phyloP scores from a whole-genome alignment of 2,329 filamentous ascomycete genomes.

The Pseudogymnoascus sp. region DNA sequence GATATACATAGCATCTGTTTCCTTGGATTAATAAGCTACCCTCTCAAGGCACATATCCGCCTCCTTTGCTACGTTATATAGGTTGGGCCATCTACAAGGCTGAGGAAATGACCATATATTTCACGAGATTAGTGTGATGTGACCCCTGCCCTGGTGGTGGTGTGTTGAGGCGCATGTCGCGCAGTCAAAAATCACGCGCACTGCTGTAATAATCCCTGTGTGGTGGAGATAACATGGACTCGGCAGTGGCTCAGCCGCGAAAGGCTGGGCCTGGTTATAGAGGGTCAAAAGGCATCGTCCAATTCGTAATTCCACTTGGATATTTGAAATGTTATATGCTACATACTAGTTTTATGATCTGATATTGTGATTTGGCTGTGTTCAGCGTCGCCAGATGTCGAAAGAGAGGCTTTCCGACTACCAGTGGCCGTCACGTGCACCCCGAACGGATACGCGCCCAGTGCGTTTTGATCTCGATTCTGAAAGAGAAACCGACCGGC shows the following conservation, averaged over 20 bases:
- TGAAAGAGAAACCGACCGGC: neutral
- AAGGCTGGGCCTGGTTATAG: neutral
- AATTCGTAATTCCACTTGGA: neutral
- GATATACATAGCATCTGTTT: neutral
- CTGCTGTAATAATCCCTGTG: neutral
- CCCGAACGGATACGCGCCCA: neutral
- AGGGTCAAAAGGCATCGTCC: neutral
- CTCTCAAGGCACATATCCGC: neutral
- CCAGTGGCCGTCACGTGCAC: neutral
- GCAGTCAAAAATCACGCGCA: neutral
- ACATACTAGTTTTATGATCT: neutral
- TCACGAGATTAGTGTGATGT: neutral
- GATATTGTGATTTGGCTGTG: neutral
- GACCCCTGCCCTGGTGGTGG: neutral
- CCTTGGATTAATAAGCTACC: neutral
- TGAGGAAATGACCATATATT: neutral
- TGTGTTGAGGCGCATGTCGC: neutral
- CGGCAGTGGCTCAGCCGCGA: neutral
- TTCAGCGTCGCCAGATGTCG: neutral
- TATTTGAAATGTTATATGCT: neutral
- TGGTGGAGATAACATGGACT: conserved; percentile 5
- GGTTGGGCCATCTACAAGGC: neutral
- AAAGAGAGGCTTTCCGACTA: neutral
- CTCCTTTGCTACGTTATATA: neutral
- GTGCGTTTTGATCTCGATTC: conserved; percentile 2